These are phyloP conservation scores for Meira nashicola DNA, from an alignment of 1,284 basidiomycete genomes.

Conservation along the genomic window DNA sequence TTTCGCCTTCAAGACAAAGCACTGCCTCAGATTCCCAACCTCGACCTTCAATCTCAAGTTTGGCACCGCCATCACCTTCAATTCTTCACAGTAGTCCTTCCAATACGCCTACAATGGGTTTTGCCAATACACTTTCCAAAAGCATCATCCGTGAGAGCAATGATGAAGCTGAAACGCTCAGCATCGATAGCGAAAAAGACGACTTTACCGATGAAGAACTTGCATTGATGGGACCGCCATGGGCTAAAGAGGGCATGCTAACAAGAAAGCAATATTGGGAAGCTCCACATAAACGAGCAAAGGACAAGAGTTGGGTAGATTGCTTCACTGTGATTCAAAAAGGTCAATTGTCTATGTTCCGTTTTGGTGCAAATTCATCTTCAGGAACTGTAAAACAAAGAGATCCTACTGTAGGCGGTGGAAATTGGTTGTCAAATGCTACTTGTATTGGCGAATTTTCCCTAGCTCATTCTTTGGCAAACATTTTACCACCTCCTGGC, in stretches of 20 bases:
- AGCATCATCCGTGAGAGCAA: slow-evolving; percentile 91
- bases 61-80: slow-evolving; percentile 4
- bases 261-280: slow-evolving; percentile 93
- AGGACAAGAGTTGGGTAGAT: slow-evolving; percentile 77
- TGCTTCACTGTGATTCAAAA: slow-evolving; percentile 92
- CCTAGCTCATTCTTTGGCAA: slow-evolving; percentile 81
- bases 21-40: neutral
- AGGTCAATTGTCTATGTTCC: slow-evolving; percentile 88
- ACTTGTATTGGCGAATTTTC: slow-evolving; percentile 71
- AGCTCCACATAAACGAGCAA: slow-evolving; percentile 70
- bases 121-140: slow-evolving; percentile 89
- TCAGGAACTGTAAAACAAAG: slow-evolving; percentile 22
- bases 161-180: slow-evolving; percentile 74
- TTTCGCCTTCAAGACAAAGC: slow-evolving; percentile 5
- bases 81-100: slow-evolving; percentile 12
- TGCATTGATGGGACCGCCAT: slow-evolving; percentile 86
- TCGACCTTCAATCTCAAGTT: too few species aligned
- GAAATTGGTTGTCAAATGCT: slow-evolving; percentile 92
- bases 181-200: slow-evolving; percentile 11
- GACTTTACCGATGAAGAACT: slow-evolving; percentile 72
- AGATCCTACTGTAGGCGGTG: slow-evolving; percentile 69
- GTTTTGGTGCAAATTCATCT: slow-evolving; percentile 31
- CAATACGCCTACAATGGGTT: slow-evolving; percentile 66
- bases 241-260: slow-evolving; percentile 96
- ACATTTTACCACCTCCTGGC: slow-evolving; percentile 80